Evolutionary conservation across 164 flowering plant species (phyloP), one percentile per base, ranked within the genome.

Genomic region (Tetracentron sinense): DNA sequence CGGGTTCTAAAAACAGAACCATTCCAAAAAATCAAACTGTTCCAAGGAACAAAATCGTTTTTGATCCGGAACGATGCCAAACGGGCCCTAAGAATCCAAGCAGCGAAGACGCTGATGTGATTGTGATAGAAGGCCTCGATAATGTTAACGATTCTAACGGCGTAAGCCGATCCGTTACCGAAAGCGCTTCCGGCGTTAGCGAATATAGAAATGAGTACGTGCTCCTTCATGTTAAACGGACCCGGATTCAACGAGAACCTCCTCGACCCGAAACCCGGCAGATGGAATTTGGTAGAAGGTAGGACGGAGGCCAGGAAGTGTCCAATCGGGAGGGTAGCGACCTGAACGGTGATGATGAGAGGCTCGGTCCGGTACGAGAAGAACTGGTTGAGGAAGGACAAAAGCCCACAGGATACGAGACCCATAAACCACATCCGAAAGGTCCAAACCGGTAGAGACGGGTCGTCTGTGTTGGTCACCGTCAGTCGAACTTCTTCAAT

Each of bases 201-300:
- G 56, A 89, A 81, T 4, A 87, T 84, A 0, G 88, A 76, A 16
- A 89, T 87, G 61, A 89, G 33, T 12, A 85, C 91, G 56, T 86
- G 90, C 67, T 89, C 96, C 61, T 83, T 85, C 50, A 79, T 57
- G 59, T 84, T 80, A 52, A 89, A 89, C 11, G 89, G 88, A 0
- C 92, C 92, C 0, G 88, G 88, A 57, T 87, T 89, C 0, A 89
- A 60, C 1, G 84, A 74, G 42, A 84, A 81, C 58, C 68, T 60
- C 42, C 66, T 28, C 0, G 66, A 26, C 19, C 82, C 81, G 17
- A 68, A 56, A 1, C 85, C 82, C 0, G 75, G 79, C 10, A 81
- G 12, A 29, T 58, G 53, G 23, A 79, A 82, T 79, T 70, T 78
- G 1, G 63, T 72, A 2, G 30, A 57, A 0, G 92, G 92, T 0